Conservation (phyloP, 768 basidiomycete species). For the Mycena venus region DNA sequence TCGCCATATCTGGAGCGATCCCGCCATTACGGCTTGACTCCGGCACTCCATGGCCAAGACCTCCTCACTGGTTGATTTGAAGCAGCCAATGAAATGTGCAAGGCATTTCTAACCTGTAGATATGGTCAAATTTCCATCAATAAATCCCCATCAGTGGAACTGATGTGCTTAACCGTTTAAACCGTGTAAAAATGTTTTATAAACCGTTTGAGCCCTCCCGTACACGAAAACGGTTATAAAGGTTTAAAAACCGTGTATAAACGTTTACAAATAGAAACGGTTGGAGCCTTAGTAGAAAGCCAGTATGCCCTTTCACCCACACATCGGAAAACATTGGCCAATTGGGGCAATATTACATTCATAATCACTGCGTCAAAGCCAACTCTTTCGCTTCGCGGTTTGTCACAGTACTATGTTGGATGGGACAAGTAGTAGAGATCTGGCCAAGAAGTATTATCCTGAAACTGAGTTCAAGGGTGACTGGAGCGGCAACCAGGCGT, state of each 20-base stretch:
- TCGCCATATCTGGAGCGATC: too few relatives aligned
- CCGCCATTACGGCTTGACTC: too few relatives aligned
- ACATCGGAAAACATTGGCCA: slow-evolving; percentile 3
- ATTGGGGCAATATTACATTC: slow-evolving; percentile 7
- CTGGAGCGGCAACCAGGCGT: slow-evolving; percentile 8
- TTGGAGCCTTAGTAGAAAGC: background rate
- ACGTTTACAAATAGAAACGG: too few relatives aligned
- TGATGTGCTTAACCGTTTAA: background rate
- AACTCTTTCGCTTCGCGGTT: background rate
- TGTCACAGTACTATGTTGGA: background rate
- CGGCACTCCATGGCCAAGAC: too few relatives aligned
- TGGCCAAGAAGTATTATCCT: slow-evolving; percentile 11
- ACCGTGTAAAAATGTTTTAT: background rate
- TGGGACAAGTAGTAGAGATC: slow-evolving; percentile 8
- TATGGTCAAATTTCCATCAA: background rate
- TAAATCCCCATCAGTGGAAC: background rate
- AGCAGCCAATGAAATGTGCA: too few relatives aligned
- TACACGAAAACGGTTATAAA: background rate
- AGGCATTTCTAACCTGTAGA: background rate
- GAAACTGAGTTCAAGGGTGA: slow-evolving; percentile 10
- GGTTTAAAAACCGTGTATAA: slow-evolving; percentile 1
- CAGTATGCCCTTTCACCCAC: slow-evolving; percentile 2
- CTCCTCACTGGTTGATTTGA: too few relatives aligned
- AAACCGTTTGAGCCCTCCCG: background rate
- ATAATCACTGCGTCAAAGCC: background rate